Percentiles rank a stretch among this genome's conserved stretches.
These are phyloP conservation scores for Podochytrium sp. DNA, from an alignment of 192 early-diverging fungal genomes.

Conservation along the genomic window DNA sequence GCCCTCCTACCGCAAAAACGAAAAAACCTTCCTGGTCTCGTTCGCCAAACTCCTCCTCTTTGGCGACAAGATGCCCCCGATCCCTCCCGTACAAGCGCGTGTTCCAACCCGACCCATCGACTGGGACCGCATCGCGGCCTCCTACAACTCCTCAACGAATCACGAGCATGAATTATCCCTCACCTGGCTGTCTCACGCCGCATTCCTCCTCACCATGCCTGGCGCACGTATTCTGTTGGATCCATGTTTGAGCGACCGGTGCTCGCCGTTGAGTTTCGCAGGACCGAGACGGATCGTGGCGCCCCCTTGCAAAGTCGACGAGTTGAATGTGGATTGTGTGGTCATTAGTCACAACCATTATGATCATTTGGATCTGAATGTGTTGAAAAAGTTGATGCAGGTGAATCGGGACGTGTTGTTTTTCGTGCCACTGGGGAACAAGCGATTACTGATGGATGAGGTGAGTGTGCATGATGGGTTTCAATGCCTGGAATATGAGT, in stretches of 20 bases:
- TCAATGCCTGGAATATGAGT: background rate
- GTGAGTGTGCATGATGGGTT: constrained; percentile 39
- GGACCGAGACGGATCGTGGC: constrained; percentile 68
- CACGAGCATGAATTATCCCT: constrained; percentile 20
- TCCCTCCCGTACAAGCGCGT: constrained; percentile 16
- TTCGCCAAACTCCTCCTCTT: constrained; percentile 29
- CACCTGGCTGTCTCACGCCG: constrained; percentile 63
- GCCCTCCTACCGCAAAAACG: constrained; percentile 51
- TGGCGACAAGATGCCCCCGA: constrained; percentile 33
- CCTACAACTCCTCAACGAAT: constrained; percentile 19
- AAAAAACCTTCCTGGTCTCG: constrained; percentile 27
- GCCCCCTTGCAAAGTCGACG: constrained; percentile 62
- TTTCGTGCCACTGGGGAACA: constrained; percentile 80
- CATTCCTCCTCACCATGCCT: constrained; percentile 63
- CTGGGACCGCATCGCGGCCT: constrained; percentile 31
- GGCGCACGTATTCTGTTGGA: constrained; percentile 71
- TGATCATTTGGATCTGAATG: constrained; percentile 78
- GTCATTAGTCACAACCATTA: constrained; percentile 87
- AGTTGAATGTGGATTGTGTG: constrained; percentile 74
- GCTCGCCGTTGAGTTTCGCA: constrained; percentile 64
- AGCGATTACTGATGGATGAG: constrained; percentile 35
- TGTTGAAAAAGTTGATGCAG: constrained; percentile 58
- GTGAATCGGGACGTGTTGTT: constrained; percentile 49
- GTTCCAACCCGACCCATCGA: constrained; percentile 8
- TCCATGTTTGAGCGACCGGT: constrained; percentile 72